Base-by-base conservation (phyloP, 2,329 filamentous ascomycete genomes). In the Neofusicoccum sp. region DNA sequence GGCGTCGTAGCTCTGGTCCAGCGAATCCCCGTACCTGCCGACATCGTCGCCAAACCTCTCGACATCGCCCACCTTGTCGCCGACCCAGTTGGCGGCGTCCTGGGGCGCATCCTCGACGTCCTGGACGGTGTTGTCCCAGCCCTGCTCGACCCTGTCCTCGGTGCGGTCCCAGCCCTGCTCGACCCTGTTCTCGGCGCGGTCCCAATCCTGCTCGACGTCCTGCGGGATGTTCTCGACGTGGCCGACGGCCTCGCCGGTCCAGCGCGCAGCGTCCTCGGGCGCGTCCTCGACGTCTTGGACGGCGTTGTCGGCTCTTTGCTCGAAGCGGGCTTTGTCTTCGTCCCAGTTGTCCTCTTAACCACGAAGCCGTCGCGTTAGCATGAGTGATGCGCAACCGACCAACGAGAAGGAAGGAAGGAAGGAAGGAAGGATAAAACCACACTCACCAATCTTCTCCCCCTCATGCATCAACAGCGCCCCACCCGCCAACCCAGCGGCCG, bases 381-480 rank as follows among this genome's bases (percentile, higher is more conserved):
- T n/a, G n/a, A n/a, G n/a, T n/a, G n/a, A n/a, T n/a, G n/a, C n/a
- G n/a, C n/a, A n/a, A n/a, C n/a, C n/a, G n/a, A n/a, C n/a, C n/a
- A 4, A 1, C 20, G 5, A 28, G 12, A 26, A 11, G 24, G 24
- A 6, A 11, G 20, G 24, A 9, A 8, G 33, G 33, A 36, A 2
- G 33, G 14, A 7, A 11, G 33, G 28, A 12, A 7, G 44, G 6
- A 16, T 16, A 31, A 31, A 5, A 31, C 5, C 26, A n/a, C 2
- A 76, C 75, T 68, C 33, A 78, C 72, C 60, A 49, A 62, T 41
- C 30, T 62, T 58, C 66, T 79, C 72, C 57, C 78, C 70, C 61
- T 79, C 78, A 62, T 80, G 75, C 74, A 76, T 78, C 57, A 78
- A 65, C 57, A 79, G 60, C 44, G 77, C 78, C 58, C 78, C 78